Base-by-base conservation (phyloP, 2,329 filamentous ascomycete species). In the Cephalotrichum gorgonifer region DNA sequence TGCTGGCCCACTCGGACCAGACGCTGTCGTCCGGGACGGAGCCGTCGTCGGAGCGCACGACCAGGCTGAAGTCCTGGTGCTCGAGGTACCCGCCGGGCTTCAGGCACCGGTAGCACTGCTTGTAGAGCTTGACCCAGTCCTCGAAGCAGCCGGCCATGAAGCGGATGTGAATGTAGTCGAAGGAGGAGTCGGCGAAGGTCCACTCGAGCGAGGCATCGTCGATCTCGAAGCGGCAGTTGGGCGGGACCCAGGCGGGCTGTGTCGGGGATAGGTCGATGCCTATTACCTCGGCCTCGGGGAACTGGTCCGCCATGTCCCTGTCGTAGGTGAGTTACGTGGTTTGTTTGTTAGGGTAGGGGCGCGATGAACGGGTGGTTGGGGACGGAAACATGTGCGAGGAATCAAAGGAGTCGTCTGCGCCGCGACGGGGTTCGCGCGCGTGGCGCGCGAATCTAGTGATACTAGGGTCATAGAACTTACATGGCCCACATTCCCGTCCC, bases 211-310 rank as follows among this genome's bases (percentile, higher is more conserved):
- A 77, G 28, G 76, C 75, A 57, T 86, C 81, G 58, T 86, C 81
- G 33, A 85, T 73, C 50, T 81, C 70, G 55, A 85, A 85, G 50
- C 74, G 71, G 52, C 81, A 77, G 56, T 85, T 85, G 28, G 71
- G 67, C 2, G 79, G 79, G 4, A 82, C 72, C 64, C 72, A 74
- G 28, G 67, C 66, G 2, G 76, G 76, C 56, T 81, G 78, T 39
- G 81, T 79, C 1, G 77, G 76, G 11, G 74, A 78, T 2, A 82
- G 67, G 57, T 82, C 78, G 6, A 76, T 69, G 14, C 77, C 78
- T 15, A 67, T 57, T 9, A 70, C 62, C 6, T 55, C 52, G 1
- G 64, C 58, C 2, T 53, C 52, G 4, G 67, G 63, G 51, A 64
- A 68, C 52, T 68, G 57, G 53, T 76, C 72, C 54, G 75, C 75